Conservation (phyloP, 176 grass and related monocot genomes). For the bread wheat (Triticum aestivum) region IWGSC_CS_RefSeq_v2.1 NC_057809.1:39504885-39505384, state of each 20-base stretch:
- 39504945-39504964: background rate
- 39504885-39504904: constrained; percentile 1
- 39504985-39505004: constrained; percentile 77
- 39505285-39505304: background rate
- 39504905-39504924: background rate
- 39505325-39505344: background rate
- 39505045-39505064: constrained; percentile 42
- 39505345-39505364: background rate
- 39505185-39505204: background rate
- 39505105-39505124: background rate
- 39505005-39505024: constrained; percentile 95
- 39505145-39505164: background rate
- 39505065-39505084: background rate
- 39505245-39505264: background rate
- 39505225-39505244: background rate
- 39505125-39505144: background rate
- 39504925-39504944: background rate
- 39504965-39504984: constrained; percentile 96
- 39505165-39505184: background rate
- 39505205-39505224: background rate
- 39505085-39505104: background rate
- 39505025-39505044: constrained; percentile 58
- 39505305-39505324: background rate
- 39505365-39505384: background rate
- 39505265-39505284: background rate